Percentiles rank a stretch among this genome's conserved stretches.
Evolutionary conservation across 148 eudicot species (phyloP).

Genomic region (Fagopyrum tataricum): DNA sequence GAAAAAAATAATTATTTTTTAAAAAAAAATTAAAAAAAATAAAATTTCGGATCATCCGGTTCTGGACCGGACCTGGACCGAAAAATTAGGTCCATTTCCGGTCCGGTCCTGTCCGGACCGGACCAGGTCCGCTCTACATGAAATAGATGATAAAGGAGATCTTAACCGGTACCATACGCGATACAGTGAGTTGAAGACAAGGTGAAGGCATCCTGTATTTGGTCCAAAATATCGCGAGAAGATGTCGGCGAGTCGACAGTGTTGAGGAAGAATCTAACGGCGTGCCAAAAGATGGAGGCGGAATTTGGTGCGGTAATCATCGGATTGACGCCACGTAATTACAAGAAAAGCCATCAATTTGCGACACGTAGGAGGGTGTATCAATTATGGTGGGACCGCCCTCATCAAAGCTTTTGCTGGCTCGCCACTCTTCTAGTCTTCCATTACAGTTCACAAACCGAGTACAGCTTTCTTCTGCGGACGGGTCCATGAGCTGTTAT

Average conservation of each 20-base stretch:
- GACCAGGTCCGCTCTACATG: too few relatives aligned
- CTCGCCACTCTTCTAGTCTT: background rate
- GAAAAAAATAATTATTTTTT: too few relatives aligned
- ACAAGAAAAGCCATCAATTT: background rate
- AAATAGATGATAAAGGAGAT: too few relatives aligned
- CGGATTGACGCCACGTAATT: background rate
- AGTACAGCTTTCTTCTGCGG: background rate
- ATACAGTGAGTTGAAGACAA: too few relatives aligned
- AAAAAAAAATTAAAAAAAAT: too few relatives aligned
- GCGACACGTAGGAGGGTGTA: conserved; percentile 1
- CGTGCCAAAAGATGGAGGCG: background rate
- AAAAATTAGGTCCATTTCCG: too few relatives aligned
- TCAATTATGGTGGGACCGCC: background rate
- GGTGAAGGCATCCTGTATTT: too few relatives aligned
- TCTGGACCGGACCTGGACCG: too few relatives aligned
- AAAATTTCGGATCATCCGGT: too few relatives aligned
- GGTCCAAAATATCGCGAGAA: background rate
- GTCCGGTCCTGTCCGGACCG: too few relatives aligned
- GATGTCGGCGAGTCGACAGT: background rate
- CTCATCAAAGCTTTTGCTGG: background rate
- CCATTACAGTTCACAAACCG: too few relatives aligned
- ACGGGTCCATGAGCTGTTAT: conserved; percentile 1
- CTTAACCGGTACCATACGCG: too few relatives aligned
- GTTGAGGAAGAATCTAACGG: conserved; percentile 1
- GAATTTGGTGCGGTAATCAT: background rate